These are phyloP conservation scores for Exophiala mesophila DNA, from an alignment of 2,329 filamentous ascomycete genomes.

Conservation along the genomic window DNA sequence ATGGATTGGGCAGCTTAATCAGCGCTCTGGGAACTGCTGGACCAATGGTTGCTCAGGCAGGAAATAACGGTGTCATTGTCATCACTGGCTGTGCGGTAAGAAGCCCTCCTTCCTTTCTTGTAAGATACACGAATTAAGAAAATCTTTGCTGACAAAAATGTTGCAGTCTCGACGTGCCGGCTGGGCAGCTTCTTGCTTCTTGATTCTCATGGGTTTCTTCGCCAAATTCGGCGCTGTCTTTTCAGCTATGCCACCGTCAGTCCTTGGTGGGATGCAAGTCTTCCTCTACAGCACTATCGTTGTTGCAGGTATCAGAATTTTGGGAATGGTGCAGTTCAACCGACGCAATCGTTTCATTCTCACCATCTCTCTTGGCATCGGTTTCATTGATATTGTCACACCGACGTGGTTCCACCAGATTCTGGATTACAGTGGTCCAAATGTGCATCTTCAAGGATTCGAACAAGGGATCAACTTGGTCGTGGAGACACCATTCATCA, in stretches of 20 bases:
- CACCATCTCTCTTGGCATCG: slow-evolving; percentile 67
- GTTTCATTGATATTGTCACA: slow-evolving; percentile 65
- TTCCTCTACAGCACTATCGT: slow-evolving; percentile 75
- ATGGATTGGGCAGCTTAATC: slow-evolving; percentile 70
- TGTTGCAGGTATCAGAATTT: slow-evolving; percentile 71
- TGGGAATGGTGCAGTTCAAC: slow-evolving; percentile 67
- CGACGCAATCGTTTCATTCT: slow-evolving; percentile 77
- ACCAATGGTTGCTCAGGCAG: slow-evolving; percentile 74
- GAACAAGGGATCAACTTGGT: slow-evolving; percentile 30
- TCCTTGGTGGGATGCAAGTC: slow-evolving; percentile 69
- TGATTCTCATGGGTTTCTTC: slow-evolving; percentile 75
- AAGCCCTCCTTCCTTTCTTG: neutral
- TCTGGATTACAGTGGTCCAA: slow-evolving; percentile 66
- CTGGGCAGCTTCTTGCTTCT: slow-evolving; percentile 70
- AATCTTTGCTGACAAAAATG: slow-evolving; percentile 8
- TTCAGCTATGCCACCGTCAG: slow-evolving; percentile 65
- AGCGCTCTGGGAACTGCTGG: slow-evolving; percentile 74
- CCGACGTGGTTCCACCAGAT: slow-evolving; percentile 64
- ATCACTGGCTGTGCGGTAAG: slow-evolving; percentile 66
- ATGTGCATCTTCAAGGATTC: slow-evolving; percentile 65
- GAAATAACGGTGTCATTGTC: slow-evolving; percentile 81
- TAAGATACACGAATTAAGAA: too few species aligned
- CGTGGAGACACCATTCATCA: slow-evolving; percentile 31
- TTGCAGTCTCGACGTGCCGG: slow-evolving; percentile 67
- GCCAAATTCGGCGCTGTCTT: slow-evolving; percentile 77